Percentiles rank a stretch among this genome's conserved stretches.
These are phyloP conservation scores for Raphanus raphanistrum DNA, from an alignment of 345 rosid species.

Conservation along the genomic window DNA sequence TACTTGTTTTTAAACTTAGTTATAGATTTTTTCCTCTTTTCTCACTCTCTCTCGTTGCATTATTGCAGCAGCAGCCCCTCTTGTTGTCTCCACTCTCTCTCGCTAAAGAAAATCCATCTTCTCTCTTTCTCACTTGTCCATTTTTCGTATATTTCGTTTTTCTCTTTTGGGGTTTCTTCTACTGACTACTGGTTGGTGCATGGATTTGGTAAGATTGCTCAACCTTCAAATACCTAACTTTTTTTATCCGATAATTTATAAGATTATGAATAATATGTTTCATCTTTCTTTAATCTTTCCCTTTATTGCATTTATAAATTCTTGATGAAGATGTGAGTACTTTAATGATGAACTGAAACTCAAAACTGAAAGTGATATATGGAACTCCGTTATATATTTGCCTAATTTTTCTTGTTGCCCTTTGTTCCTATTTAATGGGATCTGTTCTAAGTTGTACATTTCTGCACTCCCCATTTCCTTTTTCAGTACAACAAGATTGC, in stretches of 20 bases:
- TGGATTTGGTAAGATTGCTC: conserved; percentile 39
- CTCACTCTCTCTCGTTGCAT: conserved; percentile 22
- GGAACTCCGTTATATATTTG: background rate
- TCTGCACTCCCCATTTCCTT: conserved; percentile 11
- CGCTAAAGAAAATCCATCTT: conserved; percentile 34
- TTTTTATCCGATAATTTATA: conserved; percentile 5
- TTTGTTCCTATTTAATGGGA: conserved; percentile 31
- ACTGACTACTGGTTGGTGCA: conserved; percentile 33
- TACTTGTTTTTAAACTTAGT: background rate
- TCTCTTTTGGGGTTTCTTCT: conserved; percentile 32
- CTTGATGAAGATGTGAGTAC: conserved; percentile 1
- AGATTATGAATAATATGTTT: conserved; percentile 10
- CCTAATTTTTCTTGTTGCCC: background rate
- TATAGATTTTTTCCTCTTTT: conserved; percentile 2
- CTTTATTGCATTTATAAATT: conserved; percentile 8
- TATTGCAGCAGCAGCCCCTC: conserved; percentile 24
- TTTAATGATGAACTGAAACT: conserved; percentile 6
- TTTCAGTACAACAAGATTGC: conserved; percentile 11
- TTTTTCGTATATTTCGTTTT: conserved; percentile 19
- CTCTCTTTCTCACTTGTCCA: conserved; percentile 16
- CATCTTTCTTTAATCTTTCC: conserved; percentile 15
- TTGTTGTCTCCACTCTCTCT: conserved; percentile 36
- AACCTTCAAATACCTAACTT: conserved; percentile 19
- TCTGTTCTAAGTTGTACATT: conserved; percentile 25
- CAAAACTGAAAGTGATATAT: conserved; percentile 3